Percentiles rank a stretch among this genome's conserved stretches.
Evolutionary conservation across 192 early-diverging fungal species (phyloP).

Genomic region (Phycomyces nitens): DNA sequence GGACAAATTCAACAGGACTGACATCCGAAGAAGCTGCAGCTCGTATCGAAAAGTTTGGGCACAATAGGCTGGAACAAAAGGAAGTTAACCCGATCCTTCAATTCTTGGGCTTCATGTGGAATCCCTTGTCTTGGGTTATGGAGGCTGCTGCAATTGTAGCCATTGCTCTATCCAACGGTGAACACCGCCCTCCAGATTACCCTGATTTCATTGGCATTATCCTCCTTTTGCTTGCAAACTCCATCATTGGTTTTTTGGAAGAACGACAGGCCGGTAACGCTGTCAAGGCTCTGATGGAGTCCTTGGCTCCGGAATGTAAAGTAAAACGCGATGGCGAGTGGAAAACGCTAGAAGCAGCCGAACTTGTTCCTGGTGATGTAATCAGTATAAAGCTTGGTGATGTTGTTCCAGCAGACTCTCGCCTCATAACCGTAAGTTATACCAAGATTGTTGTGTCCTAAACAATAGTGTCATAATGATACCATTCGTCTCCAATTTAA

Average conservation of each 20-base stretch:
- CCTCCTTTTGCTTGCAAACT: conserved; percentile 75
- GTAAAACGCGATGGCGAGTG: conserved; percentile 81
- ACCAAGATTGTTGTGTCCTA: too few species aligned
- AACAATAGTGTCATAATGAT: too few species aligned
- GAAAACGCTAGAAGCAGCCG: conserved; percentile 65
- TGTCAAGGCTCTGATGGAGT: conserved; percentile 87
- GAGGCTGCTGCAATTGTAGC: conserved; percentile 81
- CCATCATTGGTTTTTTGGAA: conserved; percentile 83
- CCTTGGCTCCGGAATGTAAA: conserved; percentile 80
- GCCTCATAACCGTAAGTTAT: conserved; percentile 61
- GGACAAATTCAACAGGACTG: conserved; percentile 55
- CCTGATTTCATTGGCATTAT: conserved; percentile 81
- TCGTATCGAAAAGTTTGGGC: conserved; percentile 64
- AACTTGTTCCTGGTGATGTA: conserved; percentile 86
- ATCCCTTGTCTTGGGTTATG: conserved; percentile 75
- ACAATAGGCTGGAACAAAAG: conserved; percentile 68
- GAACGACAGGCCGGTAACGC: conserved; percentile 87
- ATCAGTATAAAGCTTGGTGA: conserved; percentile 82
- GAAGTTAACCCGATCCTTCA: conserved; percentile 75
- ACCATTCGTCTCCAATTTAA: too few species aligned
- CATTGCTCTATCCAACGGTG: conserved; percentile 69
- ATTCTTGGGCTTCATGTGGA: conserved; percentile 85
- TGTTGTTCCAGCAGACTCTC: conserved; percentile 81
- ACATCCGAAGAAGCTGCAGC: conserved; percentile 57
- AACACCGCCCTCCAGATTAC: conserved; percentile 67